Evolutionary conservation across 129 eudicot genomes (phyloP).

Genomic region (Artemisia annua): DNA sequence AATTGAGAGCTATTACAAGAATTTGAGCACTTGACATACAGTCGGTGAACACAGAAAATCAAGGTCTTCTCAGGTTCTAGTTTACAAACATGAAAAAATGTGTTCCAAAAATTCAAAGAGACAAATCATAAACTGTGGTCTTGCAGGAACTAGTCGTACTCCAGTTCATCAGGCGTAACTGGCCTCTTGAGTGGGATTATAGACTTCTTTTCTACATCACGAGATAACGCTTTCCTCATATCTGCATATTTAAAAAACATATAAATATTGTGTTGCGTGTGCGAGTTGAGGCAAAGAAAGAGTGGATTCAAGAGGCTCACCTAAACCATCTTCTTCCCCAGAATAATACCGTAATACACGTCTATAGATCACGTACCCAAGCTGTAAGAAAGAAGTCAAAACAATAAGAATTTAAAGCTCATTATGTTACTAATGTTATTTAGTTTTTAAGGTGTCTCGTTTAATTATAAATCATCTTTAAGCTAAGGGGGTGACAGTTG

Average conservation of each 20-base stretch:
- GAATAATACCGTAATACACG: conserved; percentile 94
- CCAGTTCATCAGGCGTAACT: conserved; percentile 95
- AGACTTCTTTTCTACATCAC: conserved; percentile 91
- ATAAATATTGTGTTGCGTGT: not conserved
- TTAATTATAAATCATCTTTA: conserved; percentile 8
- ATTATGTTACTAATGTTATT: not conserved
- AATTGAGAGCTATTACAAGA: not conserved
- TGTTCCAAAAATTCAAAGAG: not conserved
- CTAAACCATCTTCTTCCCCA: conserved; percentile 98
- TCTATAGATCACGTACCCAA: conserved; percentile 79
- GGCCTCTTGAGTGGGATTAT: conserved; percentile 92
- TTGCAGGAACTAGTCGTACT: conserved; percentile 67
- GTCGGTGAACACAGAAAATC: not conserved
- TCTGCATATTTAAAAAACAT: conserved; percentile 44
- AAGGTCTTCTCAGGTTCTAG: not conserved
- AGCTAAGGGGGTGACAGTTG: not conserved
- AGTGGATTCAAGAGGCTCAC: conserved; percentile 37
- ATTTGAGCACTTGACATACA: not conserved
- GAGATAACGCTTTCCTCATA: conserved; percentile 96
- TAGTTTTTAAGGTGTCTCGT: not conserved
- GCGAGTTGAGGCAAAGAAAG: not conserved
- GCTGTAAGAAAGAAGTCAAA: conserved; percentile 48
- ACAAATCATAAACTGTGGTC: not conserved
- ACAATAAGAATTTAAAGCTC: conserved; percentile 14
- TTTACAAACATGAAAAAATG: conserved; percentile 8